A percentile compares a stretch with the other conserved stretches of the same genome.
These are phyloP conservation scores for Citrullus colocynthis DNA, from an alignment of 306 rosid genomes.

Conservation along the genomic window DNA sequence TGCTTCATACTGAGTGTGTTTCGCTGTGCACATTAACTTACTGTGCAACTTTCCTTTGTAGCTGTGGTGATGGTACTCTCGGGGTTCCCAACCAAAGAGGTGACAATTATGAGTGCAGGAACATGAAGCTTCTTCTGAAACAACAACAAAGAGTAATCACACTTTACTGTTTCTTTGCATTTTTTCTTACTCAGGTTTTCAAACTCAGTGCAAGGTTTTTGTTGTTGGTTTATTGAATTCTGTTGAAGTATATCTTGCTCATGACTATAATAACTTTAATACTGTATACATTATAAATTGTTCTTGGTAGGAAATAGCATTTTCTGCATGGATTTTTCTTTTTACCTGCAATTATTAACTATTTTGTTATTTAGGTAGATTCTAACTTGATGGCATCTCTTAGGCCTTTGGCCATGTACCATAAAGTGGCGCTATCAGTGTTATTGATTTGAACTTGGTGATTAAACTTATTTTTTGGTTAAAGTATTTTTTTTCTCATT, in stretches of 20 bases:
- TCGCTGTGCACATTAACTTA: not conserved
- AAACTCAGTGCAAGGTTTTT: not conserved
- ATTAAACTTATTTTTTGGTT: not conserved
- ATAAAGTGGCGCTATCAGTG: not conserved
- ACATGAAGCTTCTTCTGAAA: conserved; percentile 99
- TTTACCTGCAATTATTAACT: not conserved
- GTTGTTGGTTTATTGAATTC: conserved; percentile 8
- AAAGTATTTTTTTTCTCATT: not conserved
- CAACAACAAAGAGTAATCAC: conserved; percentile 85
- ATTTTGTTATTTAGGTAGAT: not conserved
- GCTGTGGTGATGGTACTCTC: conserved; percentile 95
- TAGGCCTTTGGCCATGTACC: not conserved
- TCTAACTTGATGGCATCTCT: not conserved
- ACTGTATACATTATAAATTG: not conserved
- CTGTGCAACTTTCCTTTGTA: conserved; percentile 17
- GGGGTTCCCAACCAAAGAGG: conserved; percentile 97
- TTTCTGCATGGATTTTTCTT: not conserved
- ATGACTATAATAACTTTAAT: not conserved
- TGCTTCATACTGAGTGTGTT: not conserved
- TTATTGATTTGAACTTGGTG: not conserved
- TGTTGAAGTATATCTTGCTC: not conserved
- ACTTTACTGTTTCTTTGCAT: conserved; percentile 8
- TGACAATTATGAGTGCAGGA: conserved; percentile 98
- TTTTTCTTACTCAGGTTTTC: not conserved
- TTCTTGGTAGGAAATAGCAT: not conserved